These are phyloP conservation scores for Porphyrellus cyaneotinctus DNA, from an alignment of 768 basidiomycete species.

Conservation along the genomic window DNA sequence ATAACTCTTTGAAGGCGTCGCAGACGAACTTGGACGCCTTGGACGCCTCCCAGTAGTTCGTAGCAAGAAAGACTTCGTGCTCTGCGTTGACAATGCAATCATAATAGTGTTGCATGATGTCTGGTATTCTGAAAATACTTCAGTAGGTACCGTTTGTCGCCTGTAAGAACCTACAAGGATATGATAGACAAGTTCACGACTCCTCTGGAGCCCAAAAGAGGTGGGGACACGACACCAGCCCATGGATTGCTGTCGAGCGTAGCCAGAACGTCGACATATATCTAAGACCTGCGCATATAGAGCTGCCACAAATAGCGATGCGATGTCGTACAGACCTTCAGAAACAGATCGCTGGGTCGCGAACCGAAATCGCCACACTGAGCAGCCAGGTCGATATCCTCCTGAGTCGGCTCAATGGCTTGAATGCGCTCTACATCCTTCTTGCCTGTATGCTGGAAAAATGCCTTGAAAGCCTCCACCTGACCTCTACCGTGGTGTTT, in stretches of 20 bases:
- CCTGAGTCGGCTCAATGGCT: constrained; percentile 29
- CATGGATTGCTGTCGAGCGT: constrained; percentile 53
- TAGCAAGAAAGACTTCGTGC: constrained; percentile 63
- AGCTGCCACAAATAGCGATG: not conserved
- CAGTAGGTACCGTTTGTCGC: constrained; percentile 2
- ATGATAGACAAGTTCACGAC: constrained; percentile 61
- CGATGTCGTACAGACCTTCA: constrained; percentile 41
- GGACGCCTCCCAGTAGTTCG: constrained; percentile 58
- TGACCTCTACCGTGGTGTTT: constrained; percentile 22
- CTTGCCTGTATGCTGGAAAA: constrained; percentile 17
- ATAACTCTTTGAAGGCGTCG: constrained; percentile 50
- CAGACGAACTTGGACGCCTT: constrained; percentile 49
- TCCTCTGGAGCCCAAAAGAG: constrained; percentile 58
- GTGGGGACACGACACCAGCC: constrained; percentile 55
- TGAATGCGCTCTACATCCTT: constrained; percentile 19
- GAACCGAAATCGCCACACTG: constrained; percentile 50
- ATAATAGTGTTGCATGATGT: constrained; percentile 69
- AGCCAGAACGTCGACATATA: constrained; percentile 60
- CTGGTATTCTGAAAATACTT: constrained; percentile 47
- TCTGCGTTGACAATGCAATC: constrained; percentile 58
- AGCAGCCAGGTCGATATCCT: constrained; percentile 44
- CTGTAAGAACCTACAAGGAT: constrained; percentile 40
- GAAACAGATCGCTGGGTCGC: constrained; percentile 55
- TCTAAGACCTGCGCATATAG: constrained; percentile 31
- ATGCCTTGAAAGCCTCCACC: constrained; percentile 15